Percentiles rank a stretch among this genome's conserved stretches.
phyloP scores from a whole-genome alignment of 1,284 basidiomycete genomes.

The Ustilago trichophora region DNA sequence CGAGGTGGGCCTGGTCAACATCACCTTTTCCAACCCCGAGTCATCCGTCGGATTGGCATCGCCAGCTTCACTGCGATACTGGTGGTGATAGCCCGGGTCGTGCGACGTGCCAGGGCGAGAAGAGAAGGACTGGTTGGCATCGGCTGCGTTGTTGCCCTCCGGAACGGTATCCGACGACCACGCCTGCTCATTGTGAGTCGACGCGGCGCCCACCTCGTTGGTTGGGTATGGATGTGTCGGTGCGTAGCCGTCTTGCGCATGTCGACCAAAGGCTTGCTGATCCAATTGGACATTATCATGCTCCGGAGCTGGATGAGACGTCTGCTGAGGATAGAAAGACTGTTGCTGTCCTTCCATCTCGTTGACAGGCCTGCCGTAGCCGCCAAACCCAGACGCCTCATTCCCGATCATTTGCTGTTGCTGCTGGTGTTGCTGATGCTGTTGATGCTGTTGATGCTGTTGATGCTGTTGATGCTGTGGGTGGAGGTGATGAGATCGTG shows the following conservation, averaged over 20 bases:
- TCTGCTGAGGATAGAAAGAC: constrained; percentile 21
- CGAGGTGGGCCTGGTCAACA: constrained; percentile 30
- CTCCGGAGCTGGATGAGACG: background rate
- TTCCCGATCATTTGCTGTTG: constrained; percentile 1
- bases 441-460: no score
- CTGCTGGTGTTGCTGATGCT: constrained; percentile 7
- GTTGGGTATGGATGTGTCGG: constrained; percentile 7
- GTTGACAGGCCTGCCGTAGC: constrained; percentile 8
- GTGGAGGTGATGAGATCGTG: constrained; percentile 6
- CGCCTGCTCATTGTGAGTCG: constrained; percentile 3
- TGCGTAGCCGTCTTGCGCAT: constrained; percentile 2
- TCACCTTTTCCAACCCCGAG: constrained; percentile 28
- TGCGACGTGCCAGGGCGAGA: constrained; percentile 34
- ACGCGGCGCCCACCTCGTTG: constrained; percentile 1
- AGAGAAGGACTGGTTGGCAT: constrained; percentile 8
- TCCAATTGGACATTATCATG: constrained; percentile 9
- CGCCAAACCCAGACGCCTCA: constrained; percentile 2
- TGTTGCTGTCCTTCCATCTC: constrained; percentile 6
- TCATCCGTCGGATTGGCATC: constrained; percentile 7
- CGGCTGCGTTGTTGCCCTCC: background rate
- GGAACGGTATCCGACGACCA: constrained; percentile 11
- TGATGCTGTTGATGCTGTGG: constrained; percentile 8
- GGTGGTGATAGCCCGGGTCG: constrained; percentile 24
- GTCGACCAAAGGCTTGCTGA: constrained; percentile 18
- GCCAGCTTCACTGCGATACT: constrained; percentile 5